Percentiles rank a stretch among this genome's conserved stretches.
Conservation (phyloP, 805 yeast species). For the Sugiyamaella americana region DNA sequence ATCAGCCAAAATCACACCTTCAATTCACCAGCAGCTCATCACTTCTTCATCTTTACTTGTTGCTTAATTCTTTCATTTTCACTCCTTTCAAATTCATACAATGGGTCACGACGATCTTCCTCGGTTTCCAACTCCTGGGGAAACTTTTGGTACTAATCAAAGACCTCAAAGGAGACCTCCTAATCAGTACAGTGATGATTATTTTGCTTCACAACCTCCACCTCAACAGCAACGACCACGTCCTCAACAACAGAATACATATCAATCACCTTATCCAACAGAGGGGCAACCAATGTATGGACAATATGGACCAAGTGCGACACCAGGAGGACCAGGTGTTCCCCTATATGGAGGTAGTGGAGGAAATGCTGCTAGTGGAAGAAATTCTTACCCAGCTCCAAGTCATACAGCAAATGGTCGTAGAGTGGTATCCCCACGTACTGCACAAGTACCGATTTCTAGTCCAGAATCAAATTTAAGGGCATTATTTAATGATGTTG, state of each 20-base stretch:
- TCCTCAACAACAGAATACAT: not conserved
- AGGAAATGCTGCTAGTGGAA: not conserved
- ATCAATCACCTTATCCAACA: slow-evolving; percentile 2
- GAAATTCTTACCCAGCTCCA: not conserved
- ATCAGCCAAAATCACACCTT: no score
- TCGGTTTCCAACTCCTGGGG: slow-evolving; percentile 22
- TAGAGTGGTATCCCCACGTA: not conserved
- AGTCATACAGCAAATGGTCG: not conserved
- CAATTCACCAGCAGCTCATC: no score
- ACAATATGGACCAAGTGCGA: slow-evolving; percentile 1
- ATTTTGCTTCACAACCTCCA: slow-evolving; percentile 6
- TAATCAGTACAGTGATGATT: slow-evolving; percentile 2
- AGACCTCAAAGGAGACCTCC: slow-evolving; percentile 7
- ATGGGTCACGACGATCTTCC: slow-evolving; percentile 20
- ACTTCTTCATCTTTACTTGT: no score
- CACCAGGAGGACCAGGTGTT: no score
- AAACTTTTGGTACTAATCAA: slow-evolving; percentile 16
- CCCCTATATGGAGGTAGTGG: not conserved
- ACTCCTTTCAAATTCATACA: no score
- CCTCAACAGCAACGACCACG: slow-evolving; percentile 4
- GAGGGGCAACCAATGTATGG: not conserved
- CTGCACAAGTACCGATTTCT: not conserved
- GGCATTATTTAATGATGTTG: slow-evolving; percentile 25
- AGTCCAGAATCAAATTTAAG: slow-evolving; percentile 17
- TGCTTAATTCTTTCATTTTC: no score